Evolutionary conservation across 495 filamentous ascomycete genomes (phyloP), one percentile per base, ranked within the genome.

Genomic region (Aspergillus hancockii): DNA sequence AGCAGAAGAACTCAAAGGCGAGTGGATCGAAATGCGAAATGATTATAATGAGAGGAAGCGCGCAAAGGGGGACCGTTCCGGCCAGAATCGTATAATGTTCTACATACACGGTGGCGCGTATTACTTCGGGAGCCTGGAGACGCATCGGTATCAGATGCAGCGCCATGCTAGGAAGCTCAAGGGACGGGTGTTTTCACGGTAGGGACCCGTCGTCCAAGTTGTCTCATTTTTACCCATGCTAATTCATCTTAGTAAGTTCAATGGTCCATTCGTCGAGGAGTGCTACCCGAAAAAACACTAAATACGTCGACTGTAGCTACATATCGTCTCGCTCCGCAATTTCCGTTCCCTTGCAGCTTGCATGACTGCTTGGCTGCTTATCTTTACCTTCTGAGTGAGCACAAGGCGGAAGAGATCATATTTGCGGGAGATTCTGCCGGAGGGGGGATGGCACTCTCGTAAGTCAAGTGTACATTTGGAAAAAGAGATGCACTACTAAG

Each of bases 61-160:
- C 66, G 71, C 71, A 1, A 54, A 49, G 32, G 49, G 51, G 4
- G 45, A 51, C 19, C 53, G 64, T 49, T 54, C 61, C 4, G 80
- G 82, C 50, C 73, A 81, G 30, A 90, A 88, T 62, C 84, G 90
- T 28, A 86, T 94, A 23, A 96, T 98, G 88, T 77, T 98, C 23
- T 98, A 98, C 72, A 82, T 97, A 9, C 93, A 97, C 67, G 93
- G 93, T 4, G 87, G 88, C 2, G 88, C 88, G 25, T 90, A 90
- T 67, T 90, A 85, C 65, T 98, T 98, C 66, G 93, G 93, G 1
- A 95, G 90, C 65, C 85, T 97, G 22, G 92, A 97, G 67, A 92
- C 93, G 67, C 93, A 98, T 78, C 87, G 93, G 21, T 97, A 97
- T 73, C 93, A 96, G 78, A 85, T 98, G 79, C 93, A 98, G 74